Evolutionary conservation across 2,329 filamentous ascomycete genomes (phyloP).

Genomic region (Ilyonectria destructans): DNA sequence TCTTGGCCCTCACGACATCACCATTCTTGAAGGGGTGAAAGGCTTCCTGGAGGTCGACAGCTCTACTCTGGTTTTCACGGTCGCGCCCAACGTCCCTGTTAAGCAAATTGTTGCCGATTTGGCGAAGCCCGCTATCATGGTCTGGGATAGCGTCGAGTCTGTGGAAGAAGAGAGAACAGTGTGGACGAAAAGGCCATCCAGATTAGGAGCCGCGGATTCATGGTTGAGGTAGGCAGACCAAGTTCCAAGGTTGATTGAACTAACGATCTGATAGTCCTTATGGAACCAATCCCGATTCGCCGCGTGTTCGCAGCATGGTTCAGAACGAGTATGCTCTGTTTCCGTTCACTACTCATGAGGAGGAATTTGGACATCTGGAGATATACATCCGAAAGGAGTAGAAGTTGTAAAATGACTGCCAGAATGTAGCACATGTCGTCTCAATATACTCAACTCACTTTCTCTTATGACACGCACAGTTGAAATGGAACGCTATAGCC

Average conservation of each 20-base stretch:
- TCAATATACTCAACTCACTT: too few species aligned
- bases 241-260: background rate
- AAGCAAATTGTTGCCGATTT: background rate
- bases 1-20: background rate
- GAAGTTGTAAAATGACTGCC: too few species aligned
- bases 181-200: background rate
- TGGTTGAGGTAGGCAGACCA: background rate
- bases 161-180: background rate
- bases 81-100: background rate
- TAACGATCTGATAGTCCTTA: background rate
- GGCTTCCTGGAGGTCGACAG: background rate
- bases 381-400: conserved; percentile 2
- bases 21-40: background rate
- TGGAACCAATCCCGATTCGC: background rate
- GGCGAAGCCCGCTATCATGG: background rate
- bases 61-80: background rate
- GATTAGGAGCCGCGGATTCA: background rate
- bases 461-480: too few species aligned
- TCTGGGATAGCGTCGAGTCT: background rate
- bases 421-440: too few species aligned
- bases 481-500: too few species aligned
- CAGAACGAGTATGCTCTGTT: background rate
- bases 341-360: background rate
- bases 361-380: background rate
- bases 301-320: background rate